Base-by-base conservation (phyloP, 2,329 filamentous ascomycete genomes). In the Colletotrichum filicis region DNA sequence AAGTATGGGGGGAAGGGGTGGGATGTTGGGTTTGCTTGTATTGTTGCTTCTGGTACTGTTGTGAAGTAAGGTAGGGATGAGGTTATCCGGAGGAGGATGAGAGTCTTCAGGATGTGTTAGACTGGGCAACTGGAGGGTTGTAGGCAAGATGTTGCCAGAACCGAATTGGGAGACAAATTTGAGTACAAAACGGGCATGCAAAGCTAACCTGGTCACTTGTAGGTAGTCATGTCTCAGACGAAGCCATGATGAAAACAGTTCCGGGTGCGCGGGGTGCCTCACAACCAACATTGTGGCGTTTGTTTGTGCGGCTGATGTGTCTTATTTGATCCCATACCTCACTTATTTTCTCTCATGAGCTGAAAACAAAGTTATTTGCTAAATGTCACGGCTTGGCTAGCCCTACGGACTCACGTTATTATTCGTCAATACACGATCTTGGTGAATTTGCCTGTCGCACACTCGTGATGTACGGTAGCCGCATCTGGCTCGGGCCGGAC, bases 1-100 rank as follows among this genome's bases (percentile, higher is more conserved):
- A 65, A 26, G 32, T 22, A 22, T 42, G 37, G 1, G 37, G 37
- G 5, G 14, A 42, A 16, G 16, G 37, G 37, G 37, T 42, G 37
- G 37, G 37, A 42, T 42, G 0, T 73, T 81, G 5, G 67, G 35
- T n/a, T 24, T 22, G 42, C 42, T 4, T 49, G 42, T 4, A 49
- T 49, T 49, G 19, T 49, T 49, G 42, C 19, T 19, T 49, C 16
- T 49, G 42, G 42, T 0, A 3, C 3, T 49, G 19, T 49, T 49
- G 42, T 4, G 42, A 49, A 49, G 42, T 35, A 35, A 35, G 32
- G 32, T n/a, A 49, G 19, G 16, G 7, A 8, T 3, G 42, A n/a
- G 19, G 4, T 22, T 22, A 22, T 22, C 22, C 22, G 22, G 19
- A 49, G 7, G 1, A 49, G 7, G 3, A n/a, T n/a, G 37, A 9